Evolutionary conservation across 192 early-diverging fungal genomes (phyloP), one percentile per base, ranked within the genome.

Genomic region (Podila verticillata): DNA sequence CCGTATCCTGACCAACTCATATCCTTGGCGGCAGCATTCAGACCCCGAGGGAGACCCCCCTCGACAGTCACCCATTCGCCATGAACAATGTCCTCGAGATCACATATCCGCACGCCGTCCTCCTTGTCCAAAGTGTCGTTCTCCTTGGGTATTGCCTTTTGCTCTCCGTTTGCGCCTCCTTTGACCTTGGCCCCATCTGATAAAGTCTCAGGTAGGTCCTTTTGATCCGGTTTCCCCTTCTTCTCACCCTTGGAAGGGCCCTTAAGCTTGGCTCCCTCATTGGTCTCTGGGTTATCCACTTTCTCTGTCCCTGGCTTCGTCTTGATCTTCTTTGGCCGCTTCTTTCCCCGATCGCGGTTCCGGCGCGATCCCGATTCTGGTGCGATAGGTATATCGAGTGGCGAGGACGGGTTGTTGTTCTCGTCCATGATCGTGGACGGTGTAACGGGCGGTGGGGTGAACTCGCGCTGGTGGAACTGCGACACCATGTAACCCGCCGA

Each of bases 1-100:
- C 77, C 77, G 32, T 80, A 80, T 29, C 77, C 77, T 24, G 77
- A 72, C 77, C 77, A 80, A 4, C 54, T 60, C 70, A 68, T 31
- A 20, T 80, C 69, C n/a, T 29, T 17, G 12, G 9, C 24, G 4
- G 15, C 6, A 7, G 39, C 29, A 24, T 26, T 24, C 26, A 26
- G 9, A 3, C 32, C 19, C 32, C 47, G 60, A 47, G 12, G 60
- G 64, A 60, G 19, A 24, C 36, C 26, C 17, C 4, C 30, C 60
- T 36, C 15, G 15, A 19, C 22, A 39, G 47, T 47, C 7, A 65
- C 48, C 77, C 77, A 80, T 3, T 64, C 65, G 20, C 77, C 77
- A 28, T 48, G 49, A 3, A 61, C 44, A 7, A 80, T 31, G 32
- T 80, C 77, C 28, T 68, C 61, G 0, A 72, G 57, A 47, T 64